Evolutionary conservation across 1,284 basidiomycete species (phyloP), one percentile per base, ranked within the genome.

Genomic region (Boletus mariae): DNA sequence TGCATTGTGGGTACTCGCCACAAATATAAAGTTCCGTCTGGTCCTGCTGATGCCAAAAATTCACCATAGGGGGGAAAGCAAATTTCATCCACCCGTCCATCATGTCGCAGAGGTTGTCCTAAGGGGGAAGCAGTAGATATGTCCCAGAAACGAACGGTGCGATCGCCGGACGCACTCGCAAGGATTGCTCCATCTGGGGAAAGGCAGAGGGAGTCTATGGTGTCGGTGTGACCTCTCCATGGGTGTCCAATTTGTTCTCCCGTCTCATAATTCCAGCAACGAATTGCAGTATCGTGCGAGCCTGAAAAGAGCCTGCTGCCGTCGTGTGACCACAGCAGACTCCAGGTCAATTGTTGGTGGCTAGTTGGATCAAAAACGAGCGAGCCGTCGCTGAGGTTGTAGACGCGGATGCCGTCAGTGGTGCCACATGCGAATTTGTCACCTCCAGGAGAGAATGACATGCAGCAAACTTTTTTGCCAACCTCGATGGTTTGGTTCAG

Each of bases 321-420:
- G 23, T 54, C 52, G n/a, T 6, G 34, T 2, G 45, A 54, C 53
- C 53, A 54, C 29, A 54, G 4, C 31, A 53, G 5, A 13, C 11
- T n/a, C 10, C 10, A 11, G 40, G 4, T 25, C 15, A n/a, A 8
- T 13, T 17, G 9, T 20, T 20, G 15, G 9, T 43, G 40, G 13
- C 17, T 28, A 11, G 4, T 15, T 3, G 17, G 23, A 41, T 20
- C 40, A 17, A 37, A n/a, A 32, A 43, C n/a, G n/a, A 34, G 42
- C 11, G 8, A 6, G 28, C 34, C 34, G n/a, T 5, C 35, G 2
- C 5, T 11, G 9, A 44, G 20, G 28, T 45, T 43, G 13, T 45
- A 32, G 2, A 51, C 9, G 10, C 7, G 15, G 37, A 51, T 25
- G 17, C 15, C 26, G 4, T 15, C 2, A 3, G 5, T 3, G 11